Base-by-base conservation (phyloP, 1,139 yeast species). In the Pichia sp. region DNA sequence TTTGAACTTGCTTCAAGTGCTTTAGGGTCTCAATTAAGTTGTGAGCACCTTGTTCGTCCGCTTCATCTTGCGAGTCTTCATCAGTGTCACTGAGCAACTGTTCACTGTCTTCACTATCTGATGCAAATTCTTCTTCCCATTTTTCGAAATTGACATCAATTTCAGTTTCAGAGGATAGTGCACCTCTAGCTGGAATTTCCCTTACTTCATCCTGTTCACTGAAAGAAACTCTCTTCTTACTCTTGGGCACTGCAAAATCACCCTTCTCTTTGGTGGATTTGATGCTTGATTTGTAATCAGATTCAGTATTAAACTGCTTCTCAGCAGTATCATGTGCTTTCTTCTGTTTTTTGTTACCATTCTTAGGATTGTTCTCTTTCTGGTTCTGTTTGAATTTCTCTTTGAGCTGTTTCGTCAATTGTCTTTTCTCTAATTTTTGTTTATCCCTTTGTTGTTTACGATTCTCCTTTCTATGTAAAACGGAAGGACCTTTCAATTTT, bases 381-480 rank as follows among this genome's bases (percentile, higher is more conserved):
- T 30, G 22, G 9, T 20, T 40, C 35, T 27, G 17, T 22, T 33
- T 32, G 12, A 33, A 22, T 15, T 35, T 35, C 14, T 40, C 21
- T 22, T 16, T 34, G 11, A 15, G 27, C 15, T 29, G 39, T 16
- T 26, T 24, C 7, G 31, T 36, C 3, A 11, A 15, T 22, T 35
- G 34, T 11, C 36, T 38, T n/a, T 39, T 37, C 12, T 33, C 32
- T 37, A 66, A 71, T 50, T 71, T 77, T 63, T 75, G 78, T 7
- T 52, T 44, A 31, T 58, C 54, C 38, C 83, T 64, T 41, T 75
- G 77, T 41, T 67, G 69, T 47, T 74, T 77, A 49, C 86, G 62
- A 49, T 59, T 63, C 25, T 77, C 81, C 47, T 77, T 78, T 51
- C 85, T 55, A 27, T 72, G 57, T 2, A 64, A 15, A 7, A 41